Evolutionary conservation across 257 asterid species (phyloP).

Genomic region (Przewalskia tangutica): DNA sequence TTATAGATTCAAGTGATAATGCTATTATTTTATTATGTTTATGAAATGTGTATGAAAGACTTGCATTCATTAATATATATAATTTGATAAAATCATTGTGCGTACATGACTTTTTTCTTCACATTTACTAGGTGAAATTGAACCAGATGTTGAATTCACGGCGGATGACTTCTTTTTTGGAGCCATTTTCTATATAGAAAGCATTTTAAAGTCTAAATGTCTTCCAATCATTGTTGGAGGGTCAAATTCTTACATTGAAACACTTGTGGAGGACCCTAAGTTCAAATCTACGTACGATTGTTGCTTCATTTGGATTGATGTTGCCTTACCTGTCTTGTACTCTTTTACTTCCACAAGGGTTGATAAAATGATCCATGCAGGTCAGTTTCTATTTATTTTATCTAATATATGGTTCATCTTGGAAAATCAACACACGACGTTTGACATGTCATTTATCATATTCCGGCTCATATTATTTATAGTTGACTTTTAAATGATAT

Average conservation of each 20-base stretch:
- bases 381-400: not conserved
- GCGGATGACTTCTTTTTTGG: conserved; percentile 1
- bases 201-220: not conserved
- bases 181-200: not conserved
- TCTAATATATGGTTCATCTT: not conserved
- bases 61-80: too few species aligned
- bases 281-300: not conserved
- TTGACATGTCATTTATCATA: too few species aligned
- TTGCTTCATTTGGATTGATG: conserved; percentile 19
- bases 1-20: too few species aligned
- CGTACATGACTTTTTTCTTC: too few species aligned
- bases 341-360: conserved; percentile 13
- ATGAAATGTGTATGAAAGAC: too few species aligned
- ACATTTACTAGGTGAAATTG: not conserved
- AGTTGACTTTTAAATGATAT: too few species aligned
- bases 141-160: conserved; percentile 7
- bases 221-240: conserved; percentile 25
- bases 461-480: too few species aligned
- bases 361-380: conserved; percentile 13
- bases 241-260: conserved; percentile 18
- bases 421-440: not conserved
- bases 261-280: conserved; percentile 13
- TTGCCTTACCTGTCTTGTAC: not conserved
- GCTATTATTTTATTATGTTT: too few species aligned
- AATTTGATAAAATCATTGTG: too few species aligned